Percentiles rank a stretch among this genome's conserved stretches.
phyloP scores from a whole-genome alignment of 176 grass and related monocot genomes.

The Alloteropsis semialata region DNA sequence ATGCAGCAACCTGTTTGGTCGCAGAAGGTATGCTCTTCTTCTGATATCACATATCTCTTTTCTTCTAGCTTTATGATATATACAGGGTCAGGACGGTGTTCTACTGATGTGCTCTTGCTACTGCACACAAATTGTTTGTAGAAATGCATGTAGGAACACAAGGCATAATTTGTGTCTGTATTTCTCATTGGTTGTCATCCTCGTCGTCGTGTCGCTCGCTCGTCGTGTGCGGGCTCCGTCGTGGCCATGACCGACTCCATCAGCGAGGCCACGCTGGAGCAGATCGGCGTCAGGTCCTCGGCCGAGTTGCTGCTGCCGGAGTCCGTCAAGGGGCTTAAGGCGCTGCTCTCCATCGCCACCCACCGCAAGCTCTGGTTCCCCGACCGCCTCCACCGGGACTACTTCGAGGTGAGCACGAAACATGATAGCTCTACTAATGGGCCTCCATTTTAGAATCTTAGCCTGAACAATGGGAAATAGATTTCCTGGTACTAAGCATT shows the following conservation, averaged over 20 bases:
- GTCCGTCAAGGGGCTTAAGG: conserved; percentile 77
- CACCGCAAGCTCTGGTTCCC: conserved; percentile 81
- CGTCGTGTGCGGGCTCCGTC: conserved; percentile 78
- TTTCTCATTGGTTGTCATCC: too few species aligned
- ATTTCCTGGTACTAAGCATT: not conserved
- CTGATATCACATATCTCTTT: too few species aligned
- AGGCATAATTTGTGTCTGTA: too few species aligned
- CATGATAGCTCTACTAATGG: not conserved
- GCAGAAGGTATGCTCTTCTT: too few species aligned
- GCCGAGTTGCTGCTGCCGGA: conserved; percentile 79
- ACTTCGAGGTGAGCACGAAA: conserved; percentile 48
- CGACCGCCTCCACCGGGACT: conserved; percentile 61
- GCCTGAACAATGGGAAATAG: not conserved
- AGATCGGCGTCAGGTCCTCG: conserved; percentile 70
- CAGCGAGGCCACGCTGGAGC: conserved; percentile 40
- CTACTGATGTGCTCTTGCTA: too few species aligned
- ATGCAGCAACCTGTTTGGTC: too few species aligned
- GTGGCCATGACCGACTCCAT: conserved; percentile 87
- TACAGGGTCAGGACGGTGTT: too few species aligned
- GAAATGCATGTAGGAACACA: too few species aligned
- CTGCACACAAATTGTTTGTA: too few species aligned
- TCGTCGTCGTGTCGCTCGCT: too few species aligned
- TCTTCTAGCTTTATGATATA: too few species aligned
- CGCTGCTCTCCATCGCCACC: conserved; percentile 64
- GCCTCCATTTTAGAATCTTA: not conserved